phyloP scores from a whole-genome alignment of 2,329 filamentous ascomycete species.

The Aspergillus sp. region DNA sequence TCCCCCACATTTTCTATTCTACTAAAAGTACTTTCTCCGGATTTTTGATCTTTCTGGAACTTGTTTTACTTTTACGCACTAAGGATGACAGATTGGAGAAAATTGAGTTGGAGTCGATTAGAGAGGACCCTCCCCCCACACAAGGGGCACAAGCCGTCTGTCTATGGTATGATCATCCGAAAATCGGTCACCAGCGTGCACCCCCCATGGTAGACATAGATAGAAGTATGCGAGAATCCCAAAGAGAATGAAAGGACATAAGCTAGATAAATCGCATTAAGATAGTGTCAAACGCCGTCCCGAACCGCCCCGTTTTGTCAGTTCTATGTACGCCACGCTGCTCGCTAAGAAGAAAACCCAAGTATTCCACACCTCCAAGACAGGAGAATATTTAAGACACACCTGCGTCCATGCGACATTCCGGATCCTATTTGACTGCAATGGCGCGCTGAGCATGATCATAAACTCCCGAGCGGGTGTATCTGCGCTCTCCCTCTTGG shows the following conservation, averaged over 20 bases:
- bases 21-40: neutral
- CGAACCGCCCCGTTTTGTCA: slow-evolving; percentile 9
- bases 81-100: neutral
- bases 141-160: neutral
- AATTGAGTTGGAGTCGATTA: neutral
- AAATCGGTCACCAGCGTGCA: neutral
- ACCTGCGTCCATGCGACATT: neutral
- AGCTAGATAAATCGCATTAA: slow-evolving; percentile 1
- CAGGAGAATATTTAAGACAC: neutral
- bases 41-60: neutral
- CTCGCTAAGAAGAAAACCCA: slow-evolving; percentile 22
- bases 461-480: neutral
- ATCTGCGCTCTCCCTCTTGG: slow-evolving; percentile 2
- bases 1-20: neutral
- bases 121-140: neutral
- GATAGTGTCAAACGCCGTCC: slow-evolving; percentile 10
- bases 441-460: neutral
- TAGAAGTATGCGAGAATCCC: slow-evolving; percentile 3
- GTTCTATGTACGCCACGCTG: slow-evolving; percentile 30
- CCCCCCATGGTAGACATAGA: slow-evolving; percentile 7
- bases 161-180: neutral
- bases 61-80: neutral
- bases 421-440: neutral
- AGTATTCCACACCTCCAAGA: neutral
- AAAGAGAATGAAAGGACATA: slow-evolving; percentile 2